These are phyloP conservation scores for Salix viminalis DNA, from an alignment of 345 rosid genomes.

Conservation along the genomic window DNA sequence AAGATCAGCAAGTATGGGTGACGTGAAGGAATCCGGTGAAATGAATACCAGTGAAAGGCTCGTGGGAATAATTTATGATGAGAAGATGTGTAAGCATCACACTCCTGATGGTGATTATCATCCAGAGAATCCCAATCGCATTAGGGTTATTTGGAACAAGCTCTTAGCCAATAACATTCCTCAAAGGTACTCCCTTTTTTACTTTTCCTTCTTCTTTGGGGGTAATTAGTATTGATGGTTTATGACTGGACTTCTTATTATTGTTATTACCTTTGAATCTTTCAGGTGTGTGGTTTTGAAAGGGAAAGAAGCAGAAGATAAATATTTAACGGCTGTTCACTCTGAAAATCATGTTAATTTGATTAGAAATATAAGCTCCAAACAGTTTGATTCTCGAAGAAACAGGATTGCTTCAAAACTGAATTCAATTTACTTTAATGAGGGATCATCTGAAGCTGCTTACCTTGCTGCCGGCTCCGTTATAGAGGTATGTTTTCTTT, in stretches of 20 bases:
- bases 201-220: neutral
- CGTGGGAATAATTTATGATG: constrained; percentile 74
- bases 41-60: constrained; percentile 28
- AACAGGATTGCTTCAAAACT: constrained; percentile 49
- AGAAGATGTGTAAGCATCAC: constrained; percentile 75
- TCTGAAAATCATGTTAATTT: constrained; percentile 56
- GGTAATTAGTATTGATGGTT: neutral
- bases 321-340: constrained; percentile 53
- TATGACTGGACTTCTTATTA: neutral
- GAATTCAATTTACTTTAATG: constrained; percentile 75
- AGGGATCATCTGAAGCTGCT: constrained; percentile 83
- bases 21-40: neutral
- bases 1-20: constrained; percentile 9
- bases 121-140: constrained; percentile 78
- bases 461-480: constrained; percentile 88
- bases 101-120: constrained; percentile 64
- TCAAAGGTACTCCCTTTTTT: constrained; percentile 39
- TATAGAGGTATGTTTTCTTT: constrained; percentile 47
- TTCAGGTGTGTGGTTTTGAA: constrained; percentile 70
- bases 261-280: constrained; percentile 9
- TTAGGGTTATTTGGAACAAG: constrained; percentile 66
- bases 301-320: constrained; percentile 66
- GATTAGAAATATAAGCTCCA: constrained; percentile 62
- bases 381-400: constrained; percentile 46
- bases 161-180: constrained; percentile 54